Conservation (phyloP, 2,329 filamentous ascomycete genomes). For the Talaromyces sp. region DNA sequence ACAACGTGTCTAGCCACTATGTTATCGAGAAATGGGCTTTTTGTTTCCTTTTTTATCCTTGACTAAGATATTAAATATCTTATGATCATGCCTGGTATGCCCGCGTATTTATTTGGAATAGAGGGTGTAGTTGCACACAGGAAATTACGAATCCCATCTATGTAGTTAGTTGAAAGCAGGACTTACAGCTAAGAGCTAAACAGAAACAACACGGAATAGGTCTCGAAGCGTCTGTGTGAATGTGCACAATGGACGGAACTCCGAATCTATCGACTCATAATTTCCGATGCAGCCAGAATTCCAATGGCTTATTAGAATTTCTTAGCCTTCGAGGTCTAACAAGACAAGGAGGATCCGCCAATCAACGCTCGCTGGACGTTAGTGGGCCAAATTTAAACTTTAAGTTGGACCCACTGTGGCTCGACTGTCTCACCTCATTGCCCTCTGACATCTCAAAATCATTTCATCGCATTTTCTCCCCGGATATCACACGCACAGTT, state of each 20-base stretch:
- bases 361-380: background rate
- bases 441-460: background rate
- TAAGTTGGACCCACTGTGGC: background rate
- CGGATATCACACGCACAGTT: background rate
- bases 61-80: no score
- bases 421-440: background rate
- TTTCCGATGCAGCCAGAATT: background rate
- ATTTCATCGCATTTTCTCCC: background rate
- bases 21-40: background rate
- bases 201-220: background rate
- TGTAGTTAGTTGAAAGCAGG: no score
- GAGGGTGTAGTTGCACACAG: background rate
- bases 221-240: background rate
- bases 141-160: background rate
- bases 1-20: background rate
- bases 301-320: background rate
- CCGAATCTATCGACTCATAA: background rate
- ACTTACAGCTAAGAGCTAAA: background rate
- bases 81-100: no score
- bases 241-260: background rate
- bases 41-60: no score
- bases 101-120: no score
- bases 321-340: background rate
- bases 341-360: background rate
- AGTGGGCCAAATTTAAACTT: background rate